Conservation (phyloP, 2,329 filamentous ascomycete species). For the Hirsutella minnesotensis region DNA sequence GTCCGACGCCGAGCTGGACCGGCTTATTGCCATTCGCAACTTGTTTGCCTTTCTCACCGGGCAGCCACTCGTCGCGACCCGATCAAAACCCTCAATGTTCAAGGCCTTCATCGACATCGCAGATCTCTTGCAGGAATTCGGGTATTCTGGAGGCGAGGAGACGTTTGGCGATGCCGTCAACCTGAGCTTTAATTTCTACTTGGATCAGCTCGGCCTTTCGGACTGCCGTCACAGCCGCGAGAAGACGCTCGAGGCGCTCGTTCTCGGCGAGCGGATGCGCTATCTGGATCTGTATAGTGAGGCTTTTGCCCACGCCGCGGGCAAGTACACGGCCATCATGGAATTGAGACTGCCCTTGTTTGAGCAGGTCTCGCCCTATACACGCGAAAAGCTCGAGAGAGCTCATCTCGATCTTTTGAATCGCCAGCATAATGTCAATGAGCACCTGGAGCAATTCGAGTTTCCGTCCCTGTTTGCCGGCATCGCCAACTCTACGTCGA, state of each 20-base stretch:
- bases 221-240: constrained; percentile 76
- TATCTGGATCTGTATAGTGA: constrained; percentile 77
- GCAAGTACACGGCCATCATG: constrained; percentile 67
- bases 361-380: constrained; percentile 55
- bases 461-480: constrained; percentile 86
- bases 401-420: constrained; percentile 69
- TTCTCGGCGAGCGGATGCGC: constrained; percentile 81
- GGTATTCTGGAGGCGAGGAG: constrained; percentile 45
- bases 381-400: constrained; percentile 69
- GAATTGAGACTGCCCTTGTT: constrained; percentile 57
- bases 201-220: constrained; percentile 63
- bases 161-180: constrained; percentile 49
- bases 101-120: constrained; percentile 42
- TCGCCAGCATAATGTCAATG: constrained; percentile 57
- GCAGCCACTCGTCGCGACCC: constrained; percentile 50
- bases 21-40: constrained; percentile 48
- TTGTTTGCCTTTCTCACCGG: constrained; percentile 54
- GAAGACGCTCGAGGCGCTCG: constrained; percentile 77
- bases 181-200: constrained; percentile 60
- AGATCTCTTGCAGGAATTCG: constrained; percentile 41
- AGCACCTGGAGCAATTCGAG: constrained; percentile 74
- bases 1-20: constrained; percentile 33
- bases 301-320: constrained; percentile 81
- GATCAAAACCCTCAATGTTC: constrained; percentile 38
- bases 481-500: constrained; percentile 71